phyloP scores from a whole-genome alignment of 805 yeast species.

The Brettanomyces custersianus region DNA sequence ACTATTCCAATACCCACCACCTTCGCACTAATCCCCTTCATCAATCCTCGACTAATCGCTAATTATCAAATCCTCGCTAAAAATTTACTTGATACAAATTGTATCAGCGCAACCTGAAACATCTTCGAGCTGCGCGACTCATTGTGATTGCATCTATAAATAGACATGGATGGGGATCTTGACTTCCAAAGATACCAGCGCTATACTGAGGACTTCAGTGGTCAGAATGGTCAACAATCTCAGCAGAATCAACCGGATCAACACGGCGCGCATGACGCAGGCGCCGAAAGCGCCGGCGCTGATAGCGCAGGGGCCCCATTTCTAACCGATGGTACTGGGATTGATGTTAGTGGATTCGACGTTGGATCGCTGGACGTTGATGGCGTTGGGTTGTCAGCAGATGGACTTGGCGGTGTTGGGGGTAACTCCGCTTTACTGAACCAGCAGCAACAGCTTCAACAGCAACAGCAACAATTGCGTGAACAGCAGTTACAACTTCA shows the following conservation, averaged over 20 bases:
- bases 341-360: not conserved
- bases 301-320: too few species aligned
- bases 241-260: not conserved
- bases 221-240: conserved; percentile 1
- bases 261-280: not conserved
- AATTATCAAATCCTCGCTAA: too few species aligned
- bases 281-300: not conserved
- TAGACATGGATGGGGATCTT: not conserved
- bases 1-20: too few species aligned
- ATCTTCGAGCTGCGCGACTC: too few species aligned
- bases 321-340: not conserved
- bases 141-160: too few species aligned
- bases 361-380: not conserved
- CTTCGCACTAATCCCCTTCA: too few species aligned
- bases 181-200: conserved; percentile 2
- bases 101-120: too few species aligned
- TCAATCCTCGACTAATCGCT: too few species aligned
- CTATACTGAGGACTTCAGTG: conserved; percentile 1
- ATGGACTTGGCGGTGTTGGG: not conserved
- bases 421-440: not conserved
- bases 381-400: not conserved
- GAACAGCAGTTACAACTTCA: not conserved
- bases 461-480: not conserved
- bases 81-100: too few species aligned
- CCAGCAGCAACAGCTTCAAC: not conserved